These are phyloP conservation scores for Nelumbo lutea DNA, from an alignment of 164 flowering plant genomes.

Conservation along the genomic window DNA sequence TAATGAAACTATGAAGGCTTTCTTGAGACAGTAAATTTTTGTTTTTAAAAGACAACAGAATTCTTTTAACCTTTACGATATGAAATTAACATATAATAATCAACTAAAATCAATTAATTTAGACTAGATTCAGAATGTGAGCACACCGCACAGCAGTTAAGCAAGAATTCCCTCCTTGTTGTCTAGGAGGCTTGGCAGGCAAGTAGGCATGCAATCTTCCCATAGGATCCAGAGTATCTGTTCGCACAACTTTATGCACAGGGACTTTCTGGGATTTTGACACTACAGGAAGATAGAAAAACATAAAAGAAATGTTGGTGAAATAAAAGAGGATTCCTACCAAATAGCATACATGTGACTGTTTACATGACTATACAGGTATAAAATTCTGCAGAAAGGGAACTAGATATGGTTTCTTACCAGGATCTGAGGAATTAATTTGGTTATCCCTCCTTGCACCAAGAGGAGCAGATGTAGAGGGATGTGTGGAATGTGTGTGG, in stretches of 20 bases:
- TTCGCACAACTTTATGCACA: constrained; percentile 81
- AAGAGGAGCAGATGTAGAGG: constrained; percentile 31
- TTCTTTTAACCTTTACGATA: too few relatives aligned
- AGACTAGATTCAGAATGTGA: not conserved
- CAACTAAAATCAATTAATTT: not conserved
- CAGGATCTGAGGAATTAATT: constrained; percentile 34
- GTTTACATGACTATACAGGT: too few relatives aligned
- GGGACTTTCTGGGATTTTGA: constrained; percentile 67
- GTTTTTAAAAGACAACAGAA: too few relatives aligned
- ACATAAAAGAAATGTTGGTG: not conserved
- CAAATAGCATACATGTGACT: not conserved
- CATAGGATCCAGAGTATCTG: constrained; percentile 79
- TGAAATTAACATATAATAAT: not conserved
- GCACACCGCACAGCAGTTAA: constrained; percentile 68
- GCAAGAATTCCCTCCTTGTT: constrained; percentile 33
- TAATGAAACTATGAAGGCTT: too few relatives aligned
- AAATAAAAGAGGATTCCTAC: not conserved
- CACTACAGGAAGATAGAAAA: constrained; percentile 20
- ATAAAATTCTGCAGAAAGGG: not conserved
- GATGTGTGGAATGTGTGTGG: constrained; percentile 58
- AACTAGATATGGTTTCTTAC: constrained; percentile 29
- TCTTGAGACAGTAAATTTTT: too few relatives aligned
- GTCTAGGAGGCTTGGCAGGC: constrained; percentile 39
- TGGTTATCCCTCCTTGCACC: constrained; percentile 28
- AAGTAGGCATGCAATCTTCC: constrained; percentile 94